Base-by-base conservation (phyloP, 495 filamentous ascomycete species). In the Xylaria flabelliformis region DNA sequence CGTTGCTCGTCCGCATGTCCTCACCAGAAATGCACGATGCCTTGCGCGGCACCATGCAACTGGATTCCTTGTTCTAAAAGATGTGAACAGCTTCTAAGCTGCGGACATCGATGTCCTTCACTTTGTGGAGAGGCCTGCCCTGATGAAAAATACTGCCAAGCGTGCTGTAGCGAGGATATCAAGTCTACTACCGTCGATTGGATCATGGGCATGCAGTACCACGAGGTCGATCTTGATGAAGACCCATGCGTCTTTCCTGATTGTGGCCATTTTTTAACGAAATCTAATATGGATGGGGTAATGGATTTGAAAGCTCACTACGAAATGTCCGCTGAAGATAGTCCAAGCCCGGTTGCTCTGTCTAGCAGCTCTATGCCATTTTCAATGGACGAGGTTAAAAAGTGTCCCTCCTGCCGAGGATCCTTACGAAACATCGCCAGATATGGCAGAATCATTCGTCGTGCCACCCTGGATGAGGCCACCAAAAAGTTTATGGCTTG, bases 1-100 rank as follows among this genome's bases (percentile, higher is more conserved):
- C 74, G 79, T 53, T 93, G 91, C 73, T 75, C 84, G 7, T 92
- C 85, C 59, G 71, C 74, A 9, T 93, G 92, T 76, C 74, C 83
- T 8, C 90, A 93, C 77, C 78, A 79, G 34, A 68, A 75, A 48
- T 91, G 90, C 69, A 80, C 83, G n/a, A 87, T 93, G 86, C 91
- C 91, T 41, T 94, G 92, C 70, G 89, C 90, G 0, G 91, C 87
- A 1, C 92, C 92, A 10, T 94, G 91, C 76, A 84, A 91, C 71
- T 86, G 88, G 74, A 77, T 91, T 9, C 92, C 92, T 48, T 94
- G 92, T 72, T 89, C 88, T 0, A 72, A 83, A 56, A 85, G 93
- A 4, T 96, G 93, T 68, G 75, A 82, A 1, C 80, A 85, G 44
- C 29, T 63, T 0, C 80, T 95, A 1, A 29, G 24, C 0, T 97